A percentile compares a stretch with the other conserved stretches of the same genome.
These are phyloP conservation scores for Viola odorata DNA, from an alignment of 345 rosid species.

Conservation along the genomic window DNA sequence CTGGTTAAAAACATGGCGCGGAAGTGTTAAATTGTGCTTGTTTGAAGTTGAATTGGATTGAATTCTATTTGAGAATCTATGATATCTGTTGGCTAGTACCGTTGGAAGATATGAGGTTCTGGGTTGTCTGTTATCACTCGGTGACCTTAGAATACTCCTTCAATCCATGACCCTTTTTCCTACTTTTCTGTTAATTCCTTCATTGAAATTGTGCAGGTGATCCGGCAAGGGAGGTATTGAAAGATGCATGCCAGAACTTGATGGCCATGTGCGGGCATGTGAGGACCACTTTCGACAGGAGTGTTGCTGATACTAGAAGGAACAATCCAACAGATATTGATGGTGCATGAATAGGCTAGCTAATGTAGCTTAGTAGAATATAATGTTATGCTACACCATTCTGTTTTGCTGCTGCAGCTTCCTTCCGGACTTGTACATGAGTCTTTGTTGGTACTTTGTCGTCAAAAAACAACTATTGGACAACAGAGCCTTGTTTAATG, in stretches of 20 bases:
- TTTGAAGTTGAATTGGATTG: too few species aligned
- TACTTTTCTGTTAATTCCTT: background rate
- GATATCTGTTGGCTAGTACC: too few species aligned
- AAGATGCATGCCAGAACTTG: slow-evolving; percentile 76
- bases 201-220: slow-evolving; percentile 44
- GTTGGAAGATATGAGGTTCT: background rate
- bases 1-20: too few species aligned
- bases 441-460: too few species aligned
- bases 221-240: slow-evolving; percentile 74
- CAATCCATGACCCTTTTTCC: background rate
- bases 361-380: background rate
- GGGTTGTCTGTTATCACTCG: background rate
- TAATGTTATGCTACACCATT: background rate
- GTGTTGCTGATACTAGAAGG: slow-evolving; percentile 30
- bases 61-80: too few species aligned
- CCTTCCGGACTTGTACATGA: background rate
- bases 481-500: too few species aligned
- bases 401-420: background rate
- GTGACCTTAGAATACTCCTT: background rate
- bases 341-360: background rate
- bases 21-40: too few species aligned
- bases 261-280: slow-evolving; percentile 74
- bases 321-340: slow-evolving; percentile 12
- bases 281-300: slow-evolving; percentile 58
- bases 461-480: too few species aligned